Percentiles rank a stretch among this genome's conserved stretches.
These are phyloP conservation scores for Thelephora aurantiotincta DNA, from an alignment of 768 basidiomycete species.

Conservation along the genomic window DNA sequence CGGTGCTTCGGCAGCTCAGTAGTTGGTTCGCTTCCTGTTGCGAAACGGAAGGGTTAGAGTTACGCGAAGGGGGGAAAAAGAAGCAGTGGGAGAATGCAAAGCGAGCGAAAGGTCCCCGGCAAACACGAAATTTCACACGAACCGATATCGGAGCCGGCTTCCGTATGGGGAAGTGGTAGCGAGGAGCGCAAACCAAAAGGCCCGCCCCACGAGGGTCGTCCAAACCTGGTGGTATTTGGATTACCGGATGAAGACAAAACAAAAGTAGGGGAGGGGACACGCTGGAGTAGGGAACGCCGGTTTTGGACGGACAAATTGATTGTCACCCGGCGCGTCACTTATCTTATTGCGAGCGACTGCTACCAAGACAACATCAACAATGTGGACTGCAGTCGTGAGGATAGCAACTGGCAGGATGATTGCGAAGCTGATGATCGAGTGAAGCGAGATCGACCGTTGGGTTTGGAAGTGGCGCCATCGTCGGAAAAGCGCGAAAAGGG, in stretches of 20 bases:
- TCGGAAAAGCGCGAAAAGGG: conserved; percentile 3
- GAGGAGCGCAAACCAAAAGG: conserved; percentile 30
- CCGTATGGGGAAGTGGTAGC: not conserved
- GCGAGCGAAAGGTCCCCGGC: no score
- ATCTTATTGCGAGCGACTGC: conserved; percentile 29
- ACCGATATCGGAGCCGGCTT: no score
- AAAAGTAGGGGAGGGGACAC: conserved; percentile 1
- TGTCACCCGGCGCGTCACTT: conserved; percentile 25
- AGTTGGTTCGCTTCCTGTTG: no score
- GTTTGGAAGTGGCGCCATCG: conserved; percentile 12
- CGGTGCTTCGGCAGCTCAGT: no score
- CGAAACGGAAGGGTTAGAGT: no score
- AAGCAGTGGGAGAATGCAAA: no score
- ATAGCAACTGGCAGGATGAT: conserved; percentile 26
- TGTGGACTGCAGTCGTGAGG: conserved; percentile 34
- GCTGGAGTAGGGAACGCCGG: not conserved
- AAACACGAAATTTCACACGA: no score
- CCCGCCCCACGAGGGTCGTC: conserved; percentile 38
- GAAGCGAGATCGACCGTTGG: conserved; percentile 20
- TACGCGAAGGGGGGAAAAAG: no score
- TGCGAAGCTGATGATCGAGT: conserved; percentile 25
- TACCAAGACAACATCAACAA: conserved; percentile 38
- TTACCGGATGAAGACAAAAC: not conserved
- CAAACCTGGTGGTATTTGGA: conserved; percentile 25
- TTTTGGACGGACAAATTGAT: conserved; percentile 19